Base-by-base conservation (phyloP, 371 early-diverging fungal genomes). In the Quaeritorhiza haematococci region DNA sequence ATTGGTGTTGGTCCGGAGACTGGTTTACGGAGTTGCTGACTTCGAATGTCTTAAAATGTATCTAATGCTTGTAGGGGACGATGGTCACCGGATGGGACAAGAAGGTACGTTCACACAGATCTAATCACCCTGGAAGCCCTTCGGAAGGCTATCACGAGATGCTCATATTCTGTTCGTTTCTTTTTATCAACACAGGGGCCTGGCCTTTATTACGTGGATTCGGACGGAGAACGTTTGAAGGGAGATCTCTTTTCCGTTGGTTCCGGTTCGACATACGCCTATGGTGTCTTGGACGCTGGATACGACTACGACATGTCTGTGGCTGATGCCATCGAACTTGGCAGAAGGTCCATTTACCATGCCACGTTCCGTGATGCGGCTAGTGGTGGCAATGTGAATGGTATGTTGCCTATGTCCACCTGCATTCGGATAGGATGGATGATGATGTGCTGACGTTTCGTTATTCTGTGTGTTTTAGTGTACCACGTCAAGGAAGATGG, bases 21-120 rank as follows among this genome's bases (percentile, higher is more conserved):
- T 38, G 17, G 41, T 38, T 38, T 38, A 38, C 41, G 17, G 41
- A 38, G n/a, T n/a, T n/a, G n/a, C n/a, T n/a, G n/a, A n/a, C n/a
- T n/a, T n/a, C n/a, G n/a, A n/a, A n/a, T n/a, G n/a, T n/a, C n/a
- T n/a, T n/a, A n/a, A n/a, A n/a, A n/a, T n/a, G n/a, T n/a, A n/a
- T n/a, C n/a, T n/a, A n/a, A n/a, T n/a, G n/a, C n/a, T n/a, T n/a
- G 30, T 67, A 86, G 88, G 99, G 99, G 51, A 98, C 98, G 32
- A 99, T 99, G 99, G 84, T 99, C 30, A 91, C 94, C 52, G 99
- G 99, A 51, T 99, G 98, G 95, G 99, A 99, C 70, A 91, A 94
- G 70, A 85, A 84, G 19, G 85, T 84, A 75, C 71, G 74, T 53
- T n/a, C n/a, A n/a, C n/a, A n/a, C n/a, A n/a, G n/a, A n/a, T n/a